Evolutionary conservation across 768 basidiomycete species (phyloP).

Genomic region (Podaxis sp.): DNA sequence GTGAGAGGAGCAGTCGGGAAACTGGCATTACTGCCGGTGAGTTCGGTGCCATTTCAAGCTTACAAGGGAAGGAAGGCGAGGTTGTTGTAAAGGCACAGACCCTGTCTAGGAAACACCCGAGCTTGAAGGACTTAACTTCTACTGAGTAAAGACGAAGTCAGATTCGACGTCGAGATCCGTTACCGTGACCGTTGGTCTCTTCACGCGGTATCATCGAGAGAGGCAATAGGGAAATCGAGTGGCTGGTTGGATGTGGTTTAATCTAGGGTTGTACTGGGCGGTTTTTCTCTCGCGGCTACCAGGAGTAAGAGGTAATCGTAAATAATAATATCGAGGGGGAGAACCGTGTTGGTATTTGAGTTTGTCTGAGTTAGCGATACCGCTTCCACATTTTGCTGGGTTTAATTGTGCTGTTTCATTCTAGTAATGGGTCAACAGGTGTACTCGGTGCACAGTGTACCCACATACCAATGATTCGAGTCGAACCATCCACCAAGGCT

Average conservation of each 20-base stretch:
- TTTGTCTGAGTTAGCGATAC: conserved; percentile 1
- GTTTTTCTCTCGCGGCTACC: background rate
- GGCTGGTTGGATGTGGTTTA: conserved; percentile 8
- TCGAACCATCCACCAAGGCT: background rate
- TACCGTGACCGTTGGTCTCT: background rate
- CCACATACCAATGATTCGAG: background rate
- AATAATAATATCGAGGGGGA: background rate
- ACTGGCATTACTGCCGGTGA: conserved; percentile 6
- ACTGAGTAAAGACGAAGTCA: background rate
- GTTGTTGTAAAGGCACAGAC: background rate
- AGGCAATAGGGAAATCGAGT: background rate
- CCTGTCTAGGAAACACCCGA: background rate
- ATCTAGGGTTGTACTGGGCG: background rate
- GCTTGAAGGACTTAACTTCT: background rate
- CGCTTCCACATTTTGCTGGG: background rate
- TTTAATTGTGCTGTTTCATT: background rate
- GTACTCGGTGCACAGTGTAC: background rate
- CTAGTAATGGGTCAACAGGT: background rate
- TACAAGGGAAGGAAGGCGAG: background rate
- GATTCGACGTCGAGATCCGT: conserved; percentile 4
- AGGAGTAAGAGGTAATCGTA: conserved; percentile 8
- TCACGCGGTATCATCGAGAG: background rate
- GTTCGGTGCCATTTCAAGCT: conserved; percentile 9
- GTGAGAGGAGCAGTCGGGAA: background rate
- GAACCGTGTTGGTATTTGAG: background rate